Base-by-base conservation (phyloP, 768 basidiomycete genomes). In the Tricholoma matsutake region DNA sequence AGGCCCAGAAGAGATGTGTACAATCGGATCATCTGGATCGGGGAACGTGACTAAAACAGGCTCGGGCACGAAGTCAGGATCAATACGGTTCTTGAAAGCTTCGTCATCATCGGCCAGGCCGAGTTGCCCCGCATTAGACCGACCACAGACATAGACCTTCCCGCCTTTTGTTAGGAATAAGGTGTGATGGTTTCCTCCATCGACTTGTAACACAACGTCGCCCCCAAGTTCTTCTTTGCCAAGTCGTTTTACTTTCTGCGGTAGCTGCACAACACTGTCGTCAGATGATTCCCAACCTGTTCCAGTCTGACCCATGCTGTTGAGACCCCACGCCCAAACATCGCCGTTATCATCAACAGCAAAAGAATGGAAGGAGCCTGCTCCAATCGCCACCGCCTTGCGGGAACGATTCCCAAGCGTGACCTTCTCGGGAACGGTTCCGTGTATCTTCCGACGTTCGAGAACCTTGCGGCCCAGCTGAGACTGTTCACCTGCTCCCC, bases 311-410 rank as follows among this genome's bases (percentile, higher is more conserved):
- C 89, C 95, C 88, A 83, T 91, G 74, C 79, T 92, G 73, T 98
- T 97, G 61, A 95, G 79, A n/a, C 96, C 96, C 96, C 96, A 98
- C 11, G 86, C 94, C 87, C 89, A 98, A 8, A 96, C 90, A 54
- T 82, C 84, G 29, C 94, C 95, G 6, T 80, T 76, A 56, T 89
- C 84, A 71, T 94, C 89, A 59, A 98, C 86, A 2, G 95, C 96
- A 68, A 97, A 98, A 0, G 94, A 96, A 68, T 92, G 90, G 73
- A 87, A 92, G 56, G 82, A 82, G 6, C 96, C 96, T 0, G 94
- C 84, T 4, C 94, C 94, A 62, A 98, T 77, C 43, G 75, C 76
- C 11, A 88, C 86, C 49, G 77, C 78, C 73, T 77, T 78, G 67
- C 87, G 83, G 28, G 77, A 71, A n/a, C 88, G 84, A 25, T 71